Base-by-base conservation (phyloP, 2,329 filamentous ascomycete species). In the Penicillium concentricum region DNA sequence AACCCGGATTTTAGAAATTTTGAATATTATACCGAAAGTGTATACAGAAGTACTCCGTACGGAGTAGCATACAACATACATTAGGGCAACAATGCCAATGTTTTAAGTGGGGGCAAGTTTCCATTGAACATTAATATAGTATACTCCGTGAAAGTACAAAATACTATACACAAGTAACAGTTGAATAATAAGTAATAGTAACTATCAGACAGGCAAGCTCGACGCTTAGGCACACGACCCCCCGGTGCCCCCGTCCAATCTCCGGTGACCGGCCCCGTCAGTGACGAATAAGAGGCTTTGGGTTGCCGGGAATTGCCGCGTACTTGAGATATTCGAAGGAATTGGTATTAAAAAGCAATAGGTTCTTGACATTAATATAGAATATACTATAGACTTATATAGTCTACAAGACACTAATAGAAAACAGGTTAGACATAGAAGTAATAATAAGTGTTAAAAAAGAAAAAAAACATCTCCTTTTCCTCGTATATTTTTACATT, bases 261-360 rank as follows among this genome's bases (percentile, higher is more conserved):
- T 64, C 62, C 62, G 62, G 62, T 62, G 49, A 60, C 56, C 60
- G 59, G 59, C 53, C 56, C 57, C 53, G 51, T 45, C 50, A 44
- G 54, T 49, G 56, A 49, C 58, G 56, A 62, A 57, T 54, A 30
- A 54, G 53, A 54, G 42, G 12, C 15, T 35, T 37, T 52, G 46
- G 50, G 55, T 53, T 52, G 47, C 63, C 62, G 62, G 61, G 50
- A 64, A 65, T 64, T 65, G 59, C 62, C 62, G 62, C 53, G 46
- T 47, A 50, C 51, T 54, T 54, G 37, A 32, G 37, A 49, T 26
- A 35, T 20, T 44, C 28, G 32, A 37, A 45, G 10, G 15, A 39
- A 48, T 24, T 41, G 39, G 38, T 37, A 43, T 50, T 37, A 26
- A 41, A 39, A 39, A 35, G 18, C 24, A 26, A 26, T n/a, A n/a